These are phyloP conservation scores for Paratinospora sagittata DNA, from an alignment of 164 flowering plant genomes.

Conservation along the genomic window DNA sequence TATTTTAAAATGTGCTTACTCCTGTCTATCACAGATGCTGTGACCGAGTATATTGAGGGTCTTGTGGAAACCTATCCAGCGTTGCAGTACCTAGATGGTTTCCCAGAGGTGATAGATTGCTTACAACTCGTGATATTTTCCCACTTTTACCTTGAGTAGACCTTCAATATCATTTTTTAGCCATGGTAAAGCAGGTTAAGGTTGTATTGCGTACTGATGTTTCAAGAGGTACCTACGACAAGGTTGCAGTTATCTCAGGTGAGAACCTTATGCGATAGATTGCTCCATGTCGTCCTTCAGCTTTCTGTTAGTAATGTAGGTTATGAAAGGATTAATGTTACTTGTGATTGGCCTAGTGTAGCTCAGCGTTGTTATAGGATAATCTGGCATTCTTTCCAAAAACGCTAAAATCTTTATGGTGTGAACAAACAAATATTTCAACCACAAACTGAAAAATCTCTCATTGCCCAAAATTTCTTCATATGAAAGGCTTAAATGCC, in stretches of 20 bases:
- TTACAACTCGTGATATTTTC: neutral
- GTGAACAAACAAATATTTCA: too few relatives aligned
- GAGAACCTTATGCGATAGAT: neutral
- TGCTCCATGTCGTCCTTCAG: neutral
- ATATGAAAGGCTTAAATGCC: too few relatives aligned
- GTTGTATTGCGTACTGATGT: conserved; percentile 92
- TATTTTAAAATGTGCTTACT: neutral
- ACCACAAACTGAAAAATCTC: too few relatives aligned
- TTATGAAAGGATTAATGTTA: neutral
- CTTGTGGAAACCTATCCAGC: conserved; percentile 87
- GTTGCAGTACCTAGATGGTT: conserved; percentile 85
- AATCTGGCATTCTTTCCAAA: neutral
- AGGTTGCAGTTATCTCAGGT: conserved; percentile 96
- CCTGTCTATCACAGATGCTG: conserved; percentile 52
- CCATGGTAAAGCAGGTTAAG: conserved; percentile 53
- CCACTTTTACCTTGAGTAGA: neutral
- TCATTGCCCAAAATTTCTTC: too few relatives aligned
- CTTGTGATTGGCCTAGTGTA: neutral
- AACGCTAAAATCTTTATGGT: too few relatives aligned
- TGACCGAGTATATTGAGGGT: conserved; percentile 94
- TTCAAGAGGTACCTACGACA: conserved; percentile 53
- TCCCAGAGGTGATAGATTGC: conserved; percentile 57
- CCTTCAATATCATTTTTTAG: neutral
- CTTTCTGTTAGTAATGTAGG: neutral
- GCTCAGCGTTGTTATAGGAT: neutral